Percentiles rank a stretch among this genome's conserved stretches.
These are phyloP conservation scores for Orobanche coerulescens DNA, from an alignment of 257 asterid genomes.

Conservation along the genomic window DNA sequence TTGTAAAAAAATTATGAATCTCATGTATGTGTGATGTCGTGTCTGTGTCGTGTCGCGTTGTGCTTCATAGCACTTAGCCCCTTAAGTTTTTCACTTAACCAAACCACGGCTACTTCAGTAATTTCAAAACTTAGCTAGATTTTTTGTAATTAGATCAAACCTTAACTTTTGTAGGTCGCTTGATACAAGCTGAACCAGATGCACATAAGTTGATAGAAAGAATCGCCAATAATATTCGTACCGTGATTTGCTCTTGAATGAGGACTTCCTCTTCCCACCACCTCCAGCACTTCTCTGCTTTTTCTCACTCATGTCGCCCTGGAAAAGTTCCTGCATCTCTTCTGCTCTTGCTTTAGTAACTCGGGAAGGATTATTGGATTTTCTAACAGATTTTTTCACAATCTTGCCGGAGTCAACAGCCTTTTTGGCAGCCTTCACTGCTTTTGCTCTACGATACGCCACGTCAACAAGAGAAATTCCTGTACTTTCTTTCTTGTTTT, in stretches of 20 bases:
- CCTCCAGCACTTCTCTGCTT: conserved; percentile 34
- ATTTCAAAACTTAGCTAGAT: no score
- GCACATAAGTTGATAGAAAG: neutral
- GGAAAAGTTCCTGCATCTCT: conserved; percentile 81
- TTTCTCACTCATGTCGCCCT: conserved; percentile 77
- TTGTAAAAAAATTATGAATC: no score
- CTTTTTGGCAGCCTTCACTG: conserved; percentile 80
- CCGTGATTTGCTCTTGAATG: conserved; percentile 5
- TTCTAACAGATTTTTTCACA: conserved; percentile 44
- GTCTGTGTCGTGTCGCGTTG: no score
- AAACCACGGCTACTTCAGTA: no score
- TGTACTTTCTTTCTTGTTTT: conserved; percentile 37
- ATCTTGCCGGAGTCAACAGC: conserved; percentile 86
- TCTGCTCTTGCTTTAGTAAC: conserved; percentile 53
- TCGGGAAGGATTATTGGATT: conserved; percentile 35
- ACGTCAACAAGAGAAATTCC: conserved; percentile 82
- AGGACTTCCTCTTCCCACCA: neutral
- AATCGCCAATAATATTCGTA: neutral
- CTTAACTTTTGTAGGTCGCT: no score
- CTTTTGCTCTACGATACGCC: conserved; percentile 91
- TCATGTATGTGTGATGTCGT: no score
- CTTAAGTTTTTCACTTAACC: no score
- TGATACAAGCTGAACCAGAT: neutral
- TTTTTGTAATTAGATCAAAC: no score
- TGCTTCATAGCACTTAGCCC: no score